Percentiles rank a stretch among this genome's conserved stretches.
These are phyloP conservation scores for Raphanus hybrid DNA, from an alignment of 441 rosid genomes.

Conservation along the genomic window DNA sequence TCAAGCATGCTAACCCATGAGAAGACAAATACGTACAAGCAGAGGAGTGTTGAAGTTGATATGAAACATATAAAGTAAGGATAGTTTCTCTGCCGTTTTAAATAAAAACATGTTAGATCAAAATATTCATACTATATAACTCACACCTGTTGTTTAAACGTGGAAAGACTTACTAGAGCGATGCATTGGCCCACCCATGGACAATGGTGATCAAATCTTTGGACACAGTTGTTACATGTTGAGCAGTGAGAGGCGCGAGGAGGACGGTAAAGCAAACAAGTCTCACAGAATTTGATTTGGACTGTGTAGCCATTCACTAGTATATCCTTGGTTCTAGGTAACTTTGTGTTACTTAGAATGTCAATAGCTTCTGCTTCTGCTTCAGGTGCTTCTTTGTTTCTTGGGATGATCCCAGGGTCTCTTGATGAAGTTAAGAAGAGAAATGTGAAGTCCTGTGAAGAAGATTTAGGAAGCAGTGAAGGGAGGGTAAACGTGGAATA, in stretches of 20 bases:
- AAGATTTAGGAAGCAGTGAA: not conserved
- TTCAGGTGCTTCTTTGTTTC: slow-evolving; percentile 73
- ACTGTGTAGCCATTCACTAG: slow-evolving; percentile 72
- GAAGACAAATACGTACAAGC: slow-evolving; percentile 73
- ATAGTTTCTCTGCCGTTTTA: slow-evolving; percentile 69
- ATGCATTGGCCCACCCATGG: slow-evolving; percentile 99
- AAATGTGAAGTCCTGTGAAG: slow-evolving; percentile 69
- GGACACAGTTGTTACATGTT: slow-evolving; percentile 91
- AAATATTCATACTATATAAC: not conserved
- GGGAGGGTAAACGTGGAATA: not conserved
- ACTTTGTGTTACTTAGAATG: slow-evolving; percentile 52
- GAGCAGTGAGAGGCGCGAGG: slow-evolving; percentile 98
- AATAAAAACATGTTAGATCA: slow-evolving; percentile 9
- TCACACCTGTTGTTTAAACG: not conserved
- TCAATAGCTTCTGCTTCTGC: slow-evolving; percentile 46
- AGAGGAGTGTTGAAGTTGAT: slow-evolving; percentile 65
- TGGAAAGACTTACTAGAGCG: slow-evolving; percentile 68
- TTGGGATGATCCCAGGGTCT: slow-evolving; percentile 93
- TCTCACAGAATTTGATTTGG: slow-evolving; percentile 91
- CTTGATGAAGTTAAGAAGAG: slow-evolving; percentile 75
- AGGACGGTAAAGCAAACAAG: slow-evolving; percentile 91
- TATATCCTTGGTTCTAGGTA: slow-evolving; percentile 79
- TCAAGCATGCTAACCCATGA: slow-evolving; percentile 71
- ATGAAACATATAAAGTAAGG: slow-evolving; percentile 74
- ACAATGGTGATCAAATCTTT: slow-evolving; percentile 96